These are phyloP conservation scores for Murraya paniculata DNA, from an alignment of 345 rosid species.

Conservation along the genomic window DNA sequence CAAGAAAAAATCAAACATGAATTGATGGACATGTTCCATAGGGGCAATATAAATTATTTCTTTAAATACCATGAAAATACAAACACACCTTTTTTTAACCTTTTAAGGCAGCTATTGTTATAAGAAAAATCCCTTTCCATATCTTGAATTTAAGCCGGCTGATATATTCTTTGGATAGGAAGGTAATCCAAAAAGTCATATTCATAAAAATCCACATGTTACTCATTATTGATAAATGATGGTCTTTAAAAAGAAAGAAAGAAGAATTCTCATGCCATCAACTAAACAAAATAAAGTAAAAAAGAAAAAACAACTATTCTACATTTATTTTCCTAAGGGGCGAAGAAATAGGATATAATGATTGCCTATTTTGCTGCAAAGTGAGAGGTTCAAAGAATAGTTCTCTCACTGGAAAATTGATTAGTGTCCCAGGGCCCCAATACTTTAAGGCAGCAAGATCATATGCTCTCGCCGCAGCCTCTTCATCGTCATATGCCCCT, in stretches of 20 bases:
- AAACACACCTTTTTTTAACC: background rate
- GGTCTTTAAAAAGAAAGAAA: background rate
- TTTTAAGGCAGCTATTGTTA: background rate
- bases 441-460: constrained; percentile 98
- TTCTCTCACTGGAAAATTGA: constrained; percentile 84
- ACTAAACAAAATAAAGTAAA: background rate
- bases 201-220: background rate
- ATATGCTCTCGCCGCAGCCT: constrained; percentile 99
- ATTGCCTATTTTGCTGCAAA: background rate
- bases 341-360: background rate
- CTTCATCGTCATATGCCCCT: constrained; percentile 99
- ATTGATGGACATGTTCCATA: background rate
- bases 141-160: background rate
- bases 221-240: background rate
- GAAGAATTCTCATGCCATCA: background rate
- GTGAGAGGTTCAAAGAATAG: background rate
- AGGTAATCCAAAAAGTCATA: background rate
- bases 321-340: background rate
- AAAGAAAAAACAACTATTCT: background rate
- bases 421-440: constrained; percentile 99
- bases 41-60: background rate
- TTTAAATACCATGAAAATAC: background rate
- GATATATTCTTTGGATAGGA: background rate
- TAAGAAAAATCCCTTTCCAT: background rate
- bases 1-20: constrained; percentile 13